Evolutionary conservation across 129 eudicot species (phyloP).

Genomic region (Scalesia atractyloides): DNA sequence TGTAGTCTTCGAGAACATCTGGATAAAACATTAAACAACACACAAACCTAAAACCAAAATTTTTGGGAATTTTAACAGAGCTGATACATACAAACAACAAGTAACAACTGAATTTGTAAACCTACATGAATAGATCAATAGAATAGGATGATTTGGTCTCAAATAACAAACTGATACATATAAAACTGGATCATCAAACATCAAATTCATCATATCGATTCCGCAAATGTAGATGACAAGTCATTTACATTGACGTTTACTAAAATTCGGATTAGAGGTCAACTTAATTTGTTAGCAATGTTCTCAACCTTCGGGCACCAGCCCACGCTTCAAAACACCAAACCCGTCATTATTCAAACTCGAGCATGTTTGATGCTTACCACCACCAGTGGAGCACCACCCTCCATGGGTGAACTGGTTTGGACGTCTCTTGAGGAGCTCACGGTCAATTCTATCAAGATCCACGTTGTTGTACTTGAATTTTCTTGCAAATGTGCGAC

Average conservation of each 20-base stretch:
- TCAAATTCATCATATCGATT: no score
- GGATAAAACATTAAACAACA: no score
- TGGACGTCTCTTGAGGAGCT: constrained; percentile 63
- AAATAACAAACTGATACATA: no score
- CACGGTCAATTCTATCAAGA: constrained; percentile 74
- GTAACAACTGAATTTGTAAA: no score
- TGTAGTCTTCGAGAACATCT: no score
- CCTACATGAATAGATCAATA: no score
- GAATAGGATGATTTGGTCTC: no score
- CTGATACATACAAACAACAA: no score
- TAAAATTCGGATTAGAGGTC: constrained; percentile 40
- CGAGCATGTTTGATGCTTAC: constrained; percentile 31
- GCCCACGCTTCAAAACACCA: constrained; percentile 70
- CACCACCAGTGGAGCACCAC: constrained; percentile 43
- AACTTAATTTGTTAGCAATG: constrained; percentile 52
- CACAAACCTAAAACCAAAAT: no score
- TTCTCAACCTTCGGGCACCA: constrained; percentile 66
- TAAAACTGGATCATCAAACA: no score
- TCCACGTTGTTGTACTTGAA: constrained; percentile 75
- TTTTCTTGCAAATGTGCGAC: constrained; percentile 86
- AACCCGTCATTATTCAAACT: constrained; percentile 51
- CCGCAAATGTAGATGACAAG: not conserved
- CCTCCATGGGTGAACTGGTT: constrained; percentile 65
- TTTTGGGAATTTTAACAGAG: no score
- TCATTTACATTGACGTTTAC: constrained; percentile 65